These are phyloP conservation scores for Colletotrichum camelliae DNA, from an alignment of 2,329 filamentous ascomycete genomes.

Conservation along the genomic window DNA sequence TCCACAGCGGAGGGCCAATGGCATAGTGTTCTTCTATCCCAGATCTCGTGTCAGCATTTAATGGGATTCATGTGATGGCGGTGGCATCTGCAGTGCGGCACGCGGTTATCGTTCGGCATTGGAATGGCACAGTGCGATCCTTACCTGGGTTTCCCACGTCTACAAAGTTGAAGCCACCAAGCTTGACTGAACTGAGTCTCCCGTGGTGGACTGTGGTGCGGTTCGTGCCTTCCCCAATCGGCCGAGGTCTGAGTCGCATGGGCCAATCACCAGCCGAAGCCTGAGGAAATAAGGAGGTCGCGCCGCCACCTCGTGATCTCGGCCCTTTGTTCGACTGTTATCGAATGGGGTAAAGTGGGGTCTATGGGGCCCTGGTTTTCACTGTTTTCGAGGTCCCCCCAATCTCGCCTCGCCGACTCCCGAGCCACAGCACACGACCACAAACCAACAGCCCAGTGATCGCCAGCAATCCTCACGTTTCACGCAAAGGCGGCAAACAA, in stretches of 20 bases:
- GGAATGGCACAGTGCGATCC: neutral
- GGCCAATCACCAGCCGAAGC: neutral
- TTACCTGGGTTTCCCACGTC: too few relatives aligned
- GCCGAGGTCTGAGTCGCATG: neutral
- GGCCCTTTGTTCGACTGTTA: neutral
- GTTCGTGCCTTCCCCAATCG: constrained; percentile 2
- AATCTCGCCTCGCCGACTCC: neutral
- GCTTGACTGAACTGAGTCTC: neutral
- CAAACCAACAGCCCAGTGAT: neutral
- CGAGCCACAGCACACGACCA: neutral
- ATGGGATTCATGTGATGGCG: neutral
- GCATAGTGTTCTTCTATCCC: neutral
- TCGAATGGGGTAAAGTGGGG: constrained; percentile 8
- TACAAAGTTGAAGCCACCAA: neutral
- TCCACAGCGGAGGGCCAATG: neutral
- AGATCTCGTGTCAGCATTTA: neutral
- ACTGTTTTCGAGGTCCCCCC: neutral
- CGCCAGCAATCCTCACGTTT: neutral
- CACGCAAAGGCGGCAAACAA: neutral
- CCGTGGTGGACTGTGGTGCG: neutral
- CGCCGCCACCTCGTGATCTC: neutral
- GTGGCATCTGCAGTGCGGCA: neutral
- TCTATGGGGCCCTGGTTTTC: neutral
- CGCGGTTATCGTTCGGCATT: neutral
- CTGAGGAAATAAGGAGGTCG: neutral